phyloP scores from a whole-genome alignment of 257 asterid species.

The Solanum arcanum region DNA sequence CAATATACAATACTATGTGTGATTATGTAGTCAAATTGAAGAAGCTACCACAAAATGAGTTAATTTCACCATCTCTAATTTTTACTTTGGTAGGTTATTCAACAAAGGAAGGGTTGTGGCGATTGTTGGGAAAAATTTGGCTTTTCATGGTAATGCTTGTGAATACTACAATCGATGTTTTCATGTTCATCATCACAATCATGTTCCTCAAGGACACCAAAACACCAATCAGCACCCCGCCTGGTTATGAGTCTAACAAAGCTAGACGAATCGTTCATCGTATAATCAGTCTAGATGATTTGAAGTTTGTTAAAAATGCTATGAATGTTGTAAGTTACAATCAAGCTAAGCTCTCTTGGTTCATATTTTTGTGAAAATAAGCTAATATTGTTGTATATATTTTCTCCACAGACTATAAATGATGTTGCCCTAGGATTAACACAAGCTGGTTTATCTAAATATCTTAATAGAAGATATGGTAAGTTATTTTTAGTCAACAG shows the following conservation, averaged over 20 bases:
- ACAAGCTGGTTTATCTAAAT: constrained; percentile 29
- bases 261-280: background rate
- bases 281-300: background rate
- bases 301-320: constrained; percentile 2
- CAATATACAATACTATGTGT: no score
- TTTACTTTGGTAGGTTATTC: background rate
- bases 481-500: background rate
- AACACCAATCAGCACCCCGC: background rate
- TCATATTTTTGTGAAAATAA: background rate
- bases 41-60: background rate
- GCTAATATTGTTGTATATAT: background rate
- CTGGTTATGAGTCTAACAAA: background rate
- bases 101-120: background rate
- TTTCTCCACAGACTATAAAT: constrained; percentile 21
- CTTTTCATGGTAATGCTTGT: background rate
- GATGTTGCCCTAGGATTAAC: constrained; percentile 32
- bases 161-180: background rate
- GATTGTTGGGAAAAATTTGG: background rate
- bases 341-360: background rate
- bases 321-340: background rate
- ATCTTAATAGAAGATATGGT: constrained; percentile 37
- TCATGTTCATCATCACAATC: background rate
- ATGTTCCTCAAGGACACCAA: constrained; percentile 1
- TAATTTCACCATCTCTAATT: background rate
- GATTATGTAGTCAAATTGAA: background rate